phyloP scores from a whole-genome alignment of 495 filamentous ascomycete genomes.

The Neurospora tetraspora region DNA sequence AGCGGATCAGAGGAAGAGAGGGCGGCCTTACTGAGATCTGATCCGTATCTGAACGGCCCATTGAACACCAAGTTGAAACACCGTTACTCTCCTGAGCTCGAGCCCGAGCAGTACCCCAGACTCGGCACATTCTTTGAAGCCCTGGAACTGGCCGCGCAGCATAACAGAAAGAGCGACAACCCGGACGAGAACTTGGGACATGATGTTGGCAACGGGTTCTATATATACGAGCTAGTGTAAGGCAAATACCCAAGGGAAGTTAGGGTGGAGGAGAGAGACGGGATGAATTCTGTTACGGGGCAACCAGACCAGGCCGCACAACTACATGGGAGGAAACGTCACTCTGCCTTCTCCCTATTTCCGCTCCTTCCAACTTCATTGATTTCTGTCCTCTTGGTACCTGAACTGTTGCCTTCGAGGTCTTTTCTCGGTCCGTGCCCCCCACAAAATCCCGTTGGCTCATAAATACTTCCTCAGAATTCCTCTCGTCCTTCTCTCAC shows the following conservation, averaged over 20 bases:
- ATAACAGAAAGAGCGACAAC: background rate
- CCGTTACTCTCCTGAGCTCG: background rate
- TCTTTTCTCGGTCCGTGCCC: background rate
- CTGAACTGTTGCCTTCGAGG: background rate
- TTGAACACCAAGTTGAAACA: background rate
- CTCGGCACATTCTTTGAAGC: rapidly evolving
- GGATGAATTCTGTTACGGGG: background rate
- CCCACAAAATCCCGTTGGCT: background rate
- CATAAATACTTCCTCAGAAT: background rate
- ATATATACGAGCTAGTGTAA: background rate
- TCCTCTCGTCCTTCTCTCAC: background rate
- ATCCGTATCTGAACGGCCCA: background rate
- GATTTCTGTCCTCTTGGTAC: background rate
- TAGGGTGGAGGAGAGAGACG: background rate
- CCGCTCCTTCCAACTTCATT: background rate
- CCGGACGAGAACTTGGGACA: background rate
- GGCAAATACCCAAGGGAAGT: background rate
- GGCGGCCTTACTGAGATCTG: background rate
- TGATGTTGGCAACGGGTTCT: background rate
- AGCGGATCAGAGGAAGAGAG: background rate
- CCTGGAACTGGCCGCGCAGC: background rate
- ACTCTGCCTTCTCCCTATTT: background rate
- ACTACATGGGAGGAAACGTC: background rate
- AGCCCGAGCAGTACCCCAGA: background rate
- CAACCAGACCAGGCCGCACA: background rate